Evolutionary conservation across 345 rosid genomes (phyloP), one percentile per base, ranked within the genome.

Genomic region (Lenwebbia sp.): DNA sequence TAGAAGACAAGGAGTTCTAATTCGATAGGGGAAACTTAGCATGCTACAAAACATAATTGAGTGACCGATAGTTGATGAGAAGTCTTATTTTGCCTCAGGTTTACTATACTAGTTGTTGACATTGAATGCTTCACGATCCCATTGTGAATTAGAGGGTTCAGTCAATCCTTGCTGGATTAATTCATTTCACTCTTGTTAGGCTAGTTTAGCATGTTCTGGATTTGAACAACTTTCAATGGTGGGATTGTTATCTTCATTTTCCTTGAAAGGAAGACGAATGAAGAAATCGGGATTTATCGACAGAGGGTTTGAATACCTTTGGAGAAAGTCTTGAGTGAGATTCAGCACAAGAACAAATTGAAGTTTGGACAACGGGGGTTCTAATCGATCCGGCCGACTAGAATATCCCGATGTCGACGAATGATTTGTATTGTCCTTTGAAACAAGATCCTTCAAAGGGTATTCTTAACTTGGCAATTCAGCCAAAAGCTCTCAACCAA

Each of bases 151-250:
- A 6, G 1, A 52, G 11, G 37, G 21, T 83, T 83, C 2, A 65
- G 12, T 84, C 65, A n/a, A 28, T 58, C 65, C 1, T n/a, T n/a
- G 6, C 4, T n/a, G 8, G 65, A 58, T 58, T 1, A n/a, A 58
- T 12, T 26, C 4, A 58, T 58, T 2, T 3, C 14, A n/a, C n/a
- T 0, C 8, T 5, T 58, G 8, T 58, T 26, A 30, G 4, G 17
- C 4, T 26, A 3, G 65, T 58, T 58, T n/a, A 13, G 17, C 65
- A 58, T 58, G 17, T n/a, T n/a, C 9, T 58, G 0, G 65, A 58
- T 12, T 0, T 6, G 5, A 28, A 28, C 10, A 1, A 6, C 37
- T 28, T 6, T 58, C 65, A 1, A 57, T 0, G 4, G 2, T 0
- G 10, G 9, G 70, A 1, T 13, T n/a, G 9, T 13, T 2, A n/a